phyloP scores from a whole-genome alignment of 345 rosid genomes.

The Syzygium oleosum region DNA sequence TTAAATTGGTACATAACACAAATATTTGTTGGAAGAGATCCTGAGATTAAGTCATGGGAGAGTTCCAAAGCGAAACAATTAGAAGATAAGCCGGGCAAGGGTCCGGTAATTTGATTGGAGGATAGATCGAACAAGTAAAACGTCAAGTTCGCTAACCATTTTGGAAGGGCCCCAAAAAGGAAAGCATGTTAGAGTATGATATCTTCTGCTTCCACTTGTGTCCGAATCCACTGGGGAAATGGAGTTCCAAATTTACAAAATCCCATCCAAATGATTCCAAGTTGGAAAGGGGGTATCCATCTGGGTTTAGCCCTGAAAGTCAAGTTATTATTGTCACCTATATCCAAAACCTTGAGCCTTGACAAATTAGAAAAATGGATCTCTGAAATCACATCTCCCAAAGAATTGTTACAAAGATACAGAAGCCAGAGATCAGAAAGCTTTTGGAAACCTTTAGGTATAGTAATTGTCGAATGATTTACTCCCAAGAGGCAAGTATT shows the following conservation, averaged over 20 bases:
- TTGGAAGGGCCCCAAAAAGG: neutral
- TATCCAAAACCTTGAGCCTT: neutral
- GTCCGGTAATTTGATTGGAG: neutral
- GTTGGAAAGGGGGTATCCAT: neutral
- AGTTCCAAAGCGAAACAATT: neutral
- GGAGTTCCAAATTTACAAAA: neutral
- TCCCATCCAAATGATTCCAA: accelerated
- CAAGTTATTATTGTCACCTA: neutral
- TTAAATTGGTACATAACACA: neutral
- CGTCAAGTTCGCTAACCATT: neutral
- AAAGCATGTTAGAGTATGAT: neutral
- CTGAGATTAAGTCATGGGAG: neutral
- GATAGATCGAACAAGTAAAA: neutral
- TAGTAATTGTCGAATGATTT: neutral
- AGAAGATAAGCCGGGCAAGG: accelerated
- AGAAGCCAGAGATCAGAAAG: no score
- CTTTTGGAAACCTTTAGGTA: no score
- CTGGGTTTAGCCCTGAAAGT: neutral
- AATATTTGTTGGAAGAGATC: neutral
- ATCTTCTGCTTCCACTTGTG: neutral
- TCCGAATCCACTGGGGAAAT: neutral
- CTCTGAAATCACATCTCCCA: conserved; percentile 1
- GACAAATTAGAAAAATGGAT: conserved; percentile 1
- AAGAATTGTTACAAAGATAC: no score
- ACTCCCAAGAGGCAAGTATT: neutral